phyloP scores from a whole-genome alignment of 768 basidiomycete species.

The Suillus brevipes region DNA sequence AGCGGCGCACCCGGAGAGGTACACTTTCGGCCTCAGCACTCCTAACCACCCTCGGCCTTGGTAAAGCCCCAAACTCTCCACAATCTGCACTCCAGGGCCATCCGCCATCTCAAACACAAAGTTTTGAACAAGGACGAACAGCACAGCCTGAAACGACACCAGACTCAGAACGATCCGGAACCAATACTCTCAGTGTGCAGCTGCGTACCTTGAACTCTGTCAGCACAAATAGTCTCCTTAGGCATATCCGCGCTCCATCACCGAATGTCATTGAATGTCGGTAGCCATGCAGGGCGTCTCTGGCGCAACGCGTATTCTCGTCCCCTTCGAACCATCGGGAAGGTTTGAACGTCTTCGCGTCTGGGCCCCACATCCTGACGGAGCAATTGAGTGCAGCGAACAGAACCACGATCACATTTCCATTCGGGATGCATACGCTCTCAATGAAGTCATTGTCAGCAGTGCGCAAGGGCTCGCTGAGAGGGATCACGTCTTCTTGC shows the following conservation, averaged over 20 bases:
- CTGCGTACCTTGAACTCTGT: too few relatives aligned
- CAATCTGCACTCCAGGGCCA: too few relatives aligned
- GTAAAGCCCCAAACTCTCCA: constrained; percentile 38
- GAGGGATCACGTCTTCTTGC: constrained; percentile 40
- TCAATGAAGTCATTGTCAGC: constrained; percentile 29
- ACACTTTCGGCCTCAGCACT: constrained; percentile 16
- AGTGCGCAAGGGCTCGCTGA: constrained; percentile 33
- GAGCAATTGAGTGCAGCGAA: constrained; percentile 44
- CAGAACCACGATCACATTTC: constrained; percentile 39
- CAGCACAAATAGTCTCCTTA: too few relatives aligned
- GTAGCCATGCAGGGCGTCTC: constrained; percentile 36
- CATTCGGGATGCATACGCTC: constrained; percentile 39
- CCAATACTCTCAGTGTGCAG: too few relatives aligned
- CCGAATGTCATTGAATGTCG: too few relatives aligned
- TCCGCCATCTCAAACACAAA: too few relatives aligned
- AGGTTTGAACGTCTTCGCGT: too few relatives aligned
- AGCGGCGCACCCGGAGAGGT: constrained; percentile 13
- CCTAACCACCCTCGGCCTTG: constrained; percentile 35
- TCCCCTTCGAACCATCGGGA: constrained; percentile 41
- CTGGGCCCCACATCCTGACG: constrained; percentile 43
- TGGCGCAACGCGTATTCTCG: constrained; percentile 21
- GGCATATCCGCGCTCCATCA: too few relatives aligned
- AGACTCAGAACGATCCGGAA: too few relatives aligned
- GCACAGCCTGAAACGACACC: too few relatives aligned
- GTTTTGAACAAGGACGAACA: too few relatives aligned